Evolutionary conservation across 352 stramenopile genomes (phyloP).

Genomic region (Globisporangium cylindrosporum): DNA sequence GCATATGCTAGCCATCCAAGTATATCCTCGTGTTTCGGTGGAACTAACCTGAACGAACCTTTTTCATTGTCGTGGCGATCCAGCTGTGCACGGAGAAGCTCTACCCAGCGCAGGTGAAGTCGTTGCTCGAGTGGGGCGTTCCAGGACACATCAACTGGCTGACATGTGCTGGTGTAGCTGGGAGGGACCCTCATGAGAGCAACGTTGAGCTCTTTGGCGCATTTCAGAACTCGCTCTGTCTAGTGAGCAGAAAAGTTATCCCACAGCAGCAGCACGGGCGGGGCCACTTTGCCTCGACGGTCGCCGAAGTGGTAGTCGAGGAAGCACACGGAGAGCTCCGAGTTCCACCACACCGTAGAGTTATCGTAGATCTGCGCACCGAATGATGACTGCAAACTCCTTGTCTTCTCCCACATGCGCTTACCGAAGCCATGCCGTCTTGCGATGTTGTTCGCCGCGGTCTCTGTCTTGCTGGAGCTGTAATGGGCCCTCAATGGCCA

Average conservation of each 20-base stretch:
- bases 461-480: neutral
- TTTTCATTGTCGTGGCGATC: no score
- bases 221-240: neutral
- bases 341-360: slow-evolving; percentile 32
- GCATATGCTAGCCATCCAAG: no score
- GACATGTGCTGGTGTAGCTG: no score
- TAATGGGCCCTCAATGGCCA: no score
- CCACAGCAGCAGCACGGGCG: slow-evolving; percentile 7
- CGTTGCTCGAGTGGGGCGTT: no score
- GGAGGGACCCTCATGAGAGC: no score
- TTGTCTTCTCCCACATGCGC: slow-evolving; percentile 18
- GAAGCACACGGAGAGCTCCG: slow-evolving; percentile 24
- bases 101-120: no score
- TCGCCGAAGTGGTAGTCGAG: slow-evolving; percentile 21
- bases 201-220: no score
- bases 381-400: slow-evolving; percentile 12
- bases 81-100: no score
- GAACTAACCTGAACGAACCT: no score
- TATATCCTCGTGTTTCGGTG: no score
- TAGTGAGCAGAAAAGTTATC: slow-evolving; percentile 16
- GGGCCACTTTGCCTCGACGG: neutral
- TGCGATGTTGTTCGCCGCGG: slow-evolving; percentile 12
- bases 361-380: slow-evolving; percentile 27
- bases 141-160: no score
- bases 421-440: slow-evolving; percentile 20